phyloP scores from a whole-genome alignment of 23 red algal genomes.

The Chondrus crispus region DNA sequence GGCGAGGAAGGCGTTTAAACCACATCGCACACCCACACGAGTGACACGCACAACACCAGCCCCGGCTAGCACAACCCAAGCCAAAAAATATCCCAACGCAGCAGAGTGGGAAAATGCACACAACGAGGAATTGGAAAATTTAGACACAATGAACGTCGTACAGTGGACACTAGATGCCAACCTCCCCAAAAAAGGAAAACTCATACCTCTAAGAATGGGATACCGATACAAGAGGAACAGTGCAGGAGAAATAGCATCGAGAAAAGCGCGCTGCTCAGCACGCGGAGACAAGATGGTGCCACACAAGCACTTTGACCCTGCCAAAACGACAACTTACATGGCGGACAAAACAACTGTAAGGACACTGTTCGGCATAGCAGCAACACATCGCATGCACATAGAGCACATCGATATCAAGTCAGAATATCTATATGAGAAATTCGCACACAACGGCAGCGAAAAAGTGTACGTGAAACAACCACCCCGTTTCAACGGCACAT shows the following conservation, averaged over 20 bases:
- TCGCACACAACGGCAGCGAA: background rate
- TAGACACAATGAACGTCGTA: too few species aligned
- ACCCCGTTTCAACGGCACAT: background rate
- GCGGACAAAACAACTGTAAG: background rate
- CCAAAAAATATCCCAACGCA: too few species aligned
- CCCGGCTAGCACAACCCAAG: too few species aligned
- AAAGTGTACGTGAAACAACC: background rate
- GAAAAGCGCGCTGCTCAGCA: background rate
- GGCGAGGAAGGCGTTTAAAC: too few species aligned
- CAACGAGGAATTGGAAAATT: too few species aligned
- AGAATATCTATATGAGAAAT: background rate
- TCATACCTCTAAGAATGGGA: too few species aligned
- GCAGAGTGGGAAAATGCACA: too few species aligned
- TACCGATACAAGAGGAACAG: background rate
- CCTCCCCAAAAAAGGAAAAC: too few species aligned
- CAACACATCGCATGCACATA: background rate
- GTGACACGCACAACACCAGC: too few species aligned
- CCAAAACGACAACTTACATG: background rate
- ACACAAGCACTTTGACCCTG: background rate
- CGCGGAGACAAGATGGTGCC: background rate
- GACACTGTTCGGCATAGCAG: background rate
- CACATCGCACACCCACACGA: too few species aligned
- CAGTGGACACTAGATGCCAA: too few species aligned
- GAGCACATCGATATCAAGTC: conserved; percentile 11
- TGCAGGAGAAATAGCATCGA: background rate